Evolutionary conservation across 2,329 filamentous ascomycete species (phyloP).

Genomic region (Phoma sp.): DNA sequence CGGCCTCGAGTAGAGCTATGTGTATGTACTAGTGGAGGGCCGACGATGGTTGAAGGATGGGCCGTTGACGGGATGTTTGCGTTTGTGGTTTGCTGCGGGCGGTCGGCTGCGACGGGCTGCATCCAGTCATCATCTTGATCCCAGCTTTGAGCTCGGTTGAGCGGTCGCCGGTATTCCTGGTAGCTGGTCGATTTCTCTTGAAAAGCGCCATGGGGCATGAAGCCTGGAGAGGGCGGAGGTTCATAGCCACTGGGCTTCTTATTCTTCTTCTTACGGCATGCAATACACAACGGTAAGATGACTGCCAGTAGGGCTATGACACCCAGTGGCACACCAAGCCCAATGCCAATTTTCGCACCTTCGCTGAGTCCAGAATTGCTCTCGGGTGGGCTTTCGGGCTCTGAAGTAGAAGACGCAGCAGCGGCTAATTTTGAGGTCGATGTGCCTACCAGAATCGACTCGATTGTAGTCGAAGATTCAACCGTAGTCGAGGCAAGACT

Average conservation of each 20-base stretch:
- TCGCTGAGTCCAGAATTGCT: conserved; percentile 29
- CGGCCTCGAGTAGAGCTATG: conserved; percentile 43
- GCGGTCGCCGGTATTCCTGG: conserved; percentile 30
- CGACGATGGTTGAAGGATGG: conserved; percentile 24
- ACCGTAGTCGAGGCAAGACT: conserved; percentile 8
- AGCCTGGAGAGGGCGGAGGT: conserved; percentile 44
- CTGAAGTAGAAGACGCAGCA: conserved; percentile 17
- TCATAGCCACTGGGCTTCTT: conserved; percentile 31
- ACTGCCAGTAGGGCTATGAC: conserved; percentile 58
- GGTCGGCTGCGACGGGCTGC: conserved; percentile 9
- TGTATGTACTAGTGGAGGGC: conserved; percentile 38
- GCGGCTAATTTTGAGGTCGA: conserved; percentile 4
- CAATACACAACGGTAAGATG: conserved; percentile 33
- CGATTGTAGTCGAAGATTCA: conserved; percentile 5
- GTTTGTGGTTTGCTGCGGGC: conserved; percentile 5
- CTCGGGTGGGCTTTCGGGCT: conserved; percentile 24
- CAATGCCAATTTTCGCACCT: conserved; percentile 42
- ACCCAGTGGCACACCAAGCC: conserved; percentile 59
- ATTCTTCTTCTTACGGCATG: conserved; percentile 34
- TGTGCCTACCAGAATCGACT: conserved; percentile 1
- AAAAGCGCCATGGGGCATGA: conserved; percentile 46
- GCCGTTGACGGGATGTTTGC: conserved; percentile 1
- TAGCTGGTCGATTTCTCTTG: conserved; percentile 34
- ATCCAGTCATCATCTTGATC: conserved; percentile 39
- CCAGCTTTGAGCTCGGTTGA: conserved; percentile 33